phyloP scores from a whole-genome alignment of 1,284 basidiomycete species.

The Earliella scabrosa region DNA sequence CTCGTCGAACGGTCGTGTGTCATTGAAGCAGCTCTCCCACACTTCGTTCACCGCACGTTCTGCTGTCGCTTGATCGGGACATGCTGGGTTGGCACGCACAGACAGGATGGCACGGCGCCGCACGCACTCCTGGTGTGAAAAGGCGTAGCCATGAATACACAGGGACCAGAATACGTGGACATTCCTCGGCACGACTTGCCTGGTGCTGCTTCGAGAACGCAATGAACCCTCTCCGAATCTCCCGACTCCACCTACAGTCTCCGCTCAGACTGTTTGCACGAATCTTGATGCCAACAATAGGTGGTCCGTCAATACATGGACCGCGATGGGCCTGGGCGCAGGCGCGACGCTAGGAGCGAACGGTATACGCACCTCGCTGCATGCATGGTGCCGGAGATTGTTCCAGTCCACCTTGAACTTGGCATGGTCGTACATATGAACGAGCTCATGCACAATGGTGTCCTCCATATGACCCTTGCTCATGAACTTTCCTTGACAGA shows the following conservation, averaged over 20 bases:
- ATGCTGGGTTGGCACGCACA: slow-evolving; percentile 83
- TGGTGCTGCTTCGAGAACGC: slow-evolving; percentile 94
- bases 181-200: slow-evolving; percentile 46
- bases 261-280: slow-evolving; percentile 93
- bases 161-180: neutral
- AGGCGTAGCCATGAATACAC: neutral
- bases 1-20: slow-evolving; percentile 97
- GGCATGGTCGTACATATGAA: slow-evolving; percentile 97
- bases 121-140: slow-evolving; percentile 73
- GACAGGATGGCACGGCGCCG: slow-evolving; percentile 86
- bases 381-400: slow-evolving; percentile 93
- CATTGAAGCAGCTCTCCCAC: slow-evolving; percentile 94
- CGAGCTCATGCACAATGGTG: slow-evolving; percentile 91
- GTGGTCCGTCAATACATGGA: neutral
- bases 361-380: slow-evolving; percentile 80
- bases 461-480: slow-evolving; percentile 90
- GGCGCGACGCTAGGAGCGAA: neutral
- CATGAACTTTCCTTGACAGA: slow-evolving; percentile 86
- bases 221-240: slow-evolving; percentile 76
- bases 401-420: slow-evolving; percentile 93
- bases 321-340: neutral
- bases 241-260: slow-evolving; percentile 86
- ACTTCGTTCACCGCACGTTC: slow-evolving; percentile 94
- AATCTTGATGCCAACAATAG: slow-evolving; percentile 59
- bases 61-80: slow-evolving; percentile 76